Percentiles rank a stretch among this genome's conserved stretches.
phyloP scores from a whole-genome alignment of 2,329 filamentous ascomycete species.

The Arthrocladium fulminans region DNA sequence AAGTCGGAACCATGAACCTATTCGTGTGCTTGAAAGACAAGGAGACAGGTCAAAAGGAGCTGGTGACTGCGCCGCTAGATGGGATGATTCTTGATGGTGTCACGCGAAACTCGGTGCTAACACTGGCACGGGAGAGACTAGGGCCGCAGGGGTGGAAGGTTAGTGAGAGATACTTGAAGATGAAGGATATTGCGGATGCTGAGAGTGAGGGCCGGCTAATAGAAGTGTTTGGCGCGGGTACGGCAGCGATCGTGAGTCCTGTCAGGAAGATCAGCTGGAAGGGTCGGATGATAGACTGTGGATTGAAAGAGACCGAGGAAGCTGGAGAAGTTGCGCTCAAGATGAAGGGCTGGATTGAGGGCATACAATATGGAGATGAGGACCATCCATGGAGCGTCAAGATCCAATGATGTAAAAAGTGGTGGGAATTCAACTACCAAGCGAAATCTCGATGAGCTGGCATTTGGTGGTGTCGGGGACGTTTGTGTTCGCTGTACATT shows the following conservation, averaged over 20 bases:
- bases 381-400: constrained; percentile 72
- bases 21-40: constrained; percentile 80
- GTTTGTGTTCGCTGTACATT: neutral
- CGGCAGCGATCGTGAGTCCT: constrained; percentile 86
- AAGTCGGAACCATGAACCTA: constrained; percentile 98
- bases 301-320: constrained; percentile 70
- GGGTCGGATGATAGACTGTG: constrained; percentile 71
- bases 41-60: constrained; percentile 80
- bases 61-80: constrained; percentile 90
- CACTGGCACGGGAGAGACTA: constrained; percentile 73
- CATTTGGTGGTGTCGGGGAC: neutral
- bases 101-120: constrained; percentile 82
- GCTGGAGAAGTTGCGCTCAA: constrained; percentile 73
- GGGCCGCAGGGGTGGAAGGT: constrained; percentile 80
- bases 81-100: constrained; percentile 95
- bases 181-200: constrained; percentile 75
- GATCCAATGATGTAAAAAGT: constrained; percentile 7
- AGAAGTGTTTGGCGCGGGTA: constrained; percentile 90
- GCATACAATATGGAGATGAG: constrained; percentile 88
- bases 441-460: neutral
- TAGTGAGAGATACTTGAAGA: constrained; percentile 82
- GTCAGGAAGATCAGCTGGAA: constrained; percentile 85
- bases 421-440: neutral
- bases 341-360: constrained; percentile 97
- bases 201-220: constrained; percentile 74